Base-by-base conservation (phyloP, 441 rosid genomes). In the Erodium trifolium region DNA sequence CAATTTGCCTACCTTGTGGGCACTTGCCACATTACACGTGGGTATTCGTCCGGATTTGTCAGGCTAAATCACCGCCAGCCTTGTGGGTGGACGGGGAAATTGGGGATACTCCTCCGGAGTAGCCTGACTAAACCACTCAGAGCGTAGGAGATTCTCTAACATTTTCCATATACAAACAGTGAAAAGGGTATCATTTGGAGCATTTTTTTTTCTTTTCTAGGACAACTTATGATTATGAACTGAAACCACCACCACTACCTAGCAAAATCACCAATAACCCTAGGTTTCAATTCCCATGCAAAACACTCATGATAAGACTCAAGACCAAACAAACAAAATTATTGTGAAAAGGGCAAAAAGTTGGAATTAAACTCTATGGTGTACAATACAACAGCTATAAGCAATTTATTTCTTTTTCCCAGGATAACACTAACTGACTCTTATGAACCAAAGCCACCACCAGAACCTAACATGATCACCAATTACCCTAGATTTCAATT, bases 401-500 rank as follows among this genome's bases (percentile, higher is more conserved):
- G 45, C 45, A 41, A 41, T 12, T 47, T 47, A 1, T 49, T 49
- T 3, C 6, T 51, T 51, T n/a, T 14, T 5, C 59, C 59, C 14
- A n/a, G 1, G 19, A n/a, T 14, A 51, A 23, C 27, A 23, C 2
- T 23, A 23, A 51, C 59, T 4, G 4, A 5, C 59, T 51, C n/a
- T 51, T 5, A 60, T 12, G 5, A 60, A 60, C 0, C 35, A 13
- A 60, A 60, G 9, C 14, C 65, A 23, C 14, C 65, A 60, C 14
- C 34, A 23, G 65, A 19, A 60, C 35, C 65, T 23, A 27, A 60
- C 65, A 60, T 3, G 11, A 60, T 11, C 65, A 10, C 34, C 14
- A 60, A 60, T 23, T 60, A 11, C 65, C 65, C 65, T 60, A 60
- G 35, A 60, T 60, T 60, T 60, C 65, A 60, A 60, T 23, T 8